Conservation (phyloP, 2,329 filamentous ascomycete species). For the Stachybotrys elegans region DNA sequence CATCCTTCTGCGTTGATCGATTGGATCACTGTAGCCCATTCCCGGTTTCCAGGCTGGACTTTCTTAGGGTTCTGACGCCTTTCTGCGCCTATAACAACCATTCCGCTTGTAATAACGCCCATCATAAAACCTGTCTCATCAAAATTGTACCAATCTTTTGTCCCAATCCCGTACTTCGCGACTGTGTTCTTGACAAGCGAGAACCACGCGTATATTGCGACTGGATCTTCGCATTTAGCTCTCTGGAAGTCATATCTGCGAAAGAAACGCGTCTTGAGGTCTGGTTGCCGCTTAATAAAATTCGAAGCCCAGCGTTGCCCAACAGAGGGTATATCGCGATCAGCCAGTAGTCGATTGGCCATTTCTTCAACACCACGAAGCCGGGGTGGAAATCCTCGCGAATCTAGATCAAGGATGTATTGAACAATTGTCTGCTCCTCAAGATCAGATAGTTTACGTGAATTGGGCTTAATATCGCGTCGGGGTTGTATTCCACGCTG, state of each 20-base stretch:
- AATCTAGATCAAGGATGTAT: slow-evolving; percentile 18
- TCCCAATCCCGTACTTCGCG: slow-evolving; percentile 12
- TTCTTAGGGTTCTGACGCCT: slow-evolving; percentile 1
- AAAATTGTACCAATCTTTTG: background rate
- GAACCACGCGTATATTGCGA: slow-evolving; percentile 5
- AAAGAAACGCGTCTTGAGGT: slow-evolving; percentile 4
- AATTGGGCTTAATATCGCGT: slow-evolving; percentile 4
- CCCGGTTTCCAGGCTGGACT: slow-evolving; percentile 7
- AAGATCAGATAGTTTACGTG: slow-evolving; percentile 5
- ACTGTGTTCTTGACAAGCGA: slow-evolving; percentile 3
- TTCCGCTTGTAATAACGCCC: slow-evolving; percentile 2
- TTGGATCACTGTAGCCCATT: slow-evolving; percentile 10
- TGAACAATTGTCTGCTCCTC: slow-evolving; percentile 7
- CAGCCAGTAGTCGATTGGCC: slow-evolving; percentile 15
- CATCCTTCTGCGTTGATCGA: slow-evolving; percentile 4
- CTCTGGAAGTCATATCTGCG: slow-evolving; percentile 1
- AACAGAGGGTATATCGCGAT: slow-evolving; percentile 14
- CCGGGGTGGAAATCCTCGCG: slow-evolving; percentile 15
- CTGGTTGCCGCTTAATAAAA: slow-evolving; percentile 20
- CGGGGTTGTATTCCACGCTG: background rate
- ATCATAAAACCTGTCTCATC: slow-evolving; percentile 9
- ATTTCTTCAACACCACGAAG: slow-evolving; percentile 17
- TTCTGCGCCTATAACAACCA: background rate
- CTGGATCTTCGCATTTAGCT: slow-evolving; percentile 5
- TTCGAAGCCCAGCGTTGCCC: slow-evolving; percentile 16